Conservation (phyloP, 1,139 yeast genomes). For the Debaryomyces fabryi region DNA sequence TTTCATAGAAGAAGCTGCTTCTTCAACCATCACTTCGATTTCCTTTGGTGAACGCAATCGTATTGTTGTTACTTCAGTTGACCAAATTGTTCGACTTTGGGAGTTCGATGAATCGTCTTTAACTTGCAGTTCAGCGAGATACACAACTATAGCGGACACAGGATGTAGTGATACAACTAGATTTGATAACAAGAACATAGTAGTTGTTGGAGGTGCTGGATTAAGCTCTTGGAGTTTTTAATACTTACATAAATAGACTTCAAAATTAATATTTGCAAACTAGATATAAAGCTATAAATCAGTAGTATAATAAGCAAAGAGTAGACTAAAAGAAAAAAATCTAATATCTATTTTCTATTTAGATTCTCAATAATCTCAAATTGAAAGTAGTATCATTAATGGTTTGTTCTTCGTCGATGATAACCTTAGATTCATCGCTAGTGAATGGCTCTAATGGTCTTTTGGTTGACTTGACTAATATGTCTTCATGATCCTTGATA, state of each 20-base stretch:
- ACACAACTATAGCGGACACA: constrained; percentile 89
- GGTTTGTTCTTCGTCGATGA: constrained; percentile 88
- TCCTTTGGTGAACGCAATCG: constrained; percentile 25
- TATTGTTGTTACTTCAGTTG: constrained; percentile 66
- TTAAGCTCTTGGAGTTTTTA: constrained; percentile 51
- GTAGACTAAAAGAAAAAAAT: constrained; percentile 7
- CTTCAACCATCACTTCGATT: constrained; percentile 82
- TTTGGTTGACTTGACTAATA: constrained; percentile 78
- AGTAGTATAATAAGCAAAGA: constrained; percentile 1
- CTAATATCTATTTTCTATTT: constrained; percentile 17
- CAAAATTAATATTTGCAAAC: background rate
- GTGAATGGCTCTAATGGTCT: constrained; percentile 52
- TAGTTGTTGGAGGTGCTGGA: constrained; percentile 73
- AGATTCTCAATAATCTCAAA: constrained; percentile 74
- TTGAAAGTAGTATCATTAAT: constrained; percentile 85
- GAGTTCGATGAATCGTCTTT: constrained; percentile 33
- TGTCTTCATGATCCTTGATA: constrained; percentile 62
- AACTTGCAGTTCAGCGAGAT: constrained; percentile 43
- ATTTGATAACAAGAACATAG: constrained; percentile 27
- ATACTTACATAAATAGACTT: background rate
- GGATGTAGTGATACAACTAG: constrained; percentile 60
- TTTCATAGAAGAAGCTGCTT: constrained; percentile 63
- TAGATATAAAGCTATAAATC: background rate
- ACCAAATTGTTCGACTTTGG: constrained; percentile 79
- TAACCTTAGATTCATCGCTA: constrained; percentile 44